Percentiles rank a stretch among this genome's conserved stretches.
Conservation (phyloP, 495 filamentous ascomycete genomes). For the Apiosordaria backusii region DNA sequence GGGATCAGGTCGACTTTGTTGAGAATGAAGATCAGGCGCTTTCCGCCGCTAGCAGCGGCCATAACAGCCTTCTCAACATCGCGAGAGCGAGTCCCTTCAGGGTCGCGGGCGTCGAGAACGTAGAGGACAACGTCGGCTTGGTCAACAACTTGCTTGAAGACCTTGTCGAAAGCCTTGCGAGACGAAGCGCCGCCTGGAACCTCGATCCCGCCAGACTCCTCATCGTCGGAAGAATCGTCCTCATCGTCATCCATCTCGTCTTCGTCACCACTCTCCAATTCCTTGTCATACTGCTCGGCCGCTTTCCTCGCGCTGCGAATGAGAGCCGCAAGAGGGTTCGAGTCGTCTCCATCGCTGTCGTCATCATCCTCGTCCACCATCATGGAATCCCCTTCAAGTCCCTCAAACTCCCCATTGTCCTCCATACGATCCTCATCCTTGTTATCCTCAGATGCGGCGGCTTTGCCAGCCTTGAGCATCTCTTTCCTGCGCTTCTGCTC, state of each 20-base stretch:
- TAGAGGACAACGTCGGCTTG: constrained; percentile 89
- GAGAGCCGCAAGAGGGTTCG: constrained; percentile 88
- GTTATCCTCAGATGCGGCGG: constrained; percentile 35
- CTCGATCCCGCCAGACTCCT: constrained; percentile 35
- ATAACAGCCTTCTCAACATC: constrained; percentile 87
- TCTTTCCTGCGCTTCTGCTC: constrained; percentile 67
- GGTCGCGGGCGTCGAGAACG: constrained; percentile 90
- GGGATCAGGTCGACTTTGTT: constrained; percentile 98
- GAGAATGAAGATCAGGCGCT: constrained; percentile 86
- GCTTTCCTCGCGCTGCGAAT: constrained; percentile 86
- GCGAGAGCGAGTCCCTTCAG: constrained; percentile 83
- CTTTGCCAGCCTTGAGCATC: constrained; percentile 62
- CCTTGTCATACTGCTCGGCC: constrained; percentile 72
- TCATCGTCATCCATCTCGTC: constrained; percentile 59
- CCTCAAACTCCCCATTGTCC: constrained; percentile 39
- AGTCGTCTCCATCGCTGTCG: constrained; percentile 49
- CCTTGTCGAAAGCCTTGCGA: constrained; percentile 84
- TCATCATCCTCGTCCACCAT: constrained; percentile 47
- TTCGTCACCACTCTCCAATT: constrained; percentile 55
- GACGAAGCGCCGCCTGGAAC: constrained; percentile 59
- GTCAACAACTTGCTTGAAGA: constrained; percentile 92
- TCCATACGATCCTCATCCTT: constrained; percentile 43
- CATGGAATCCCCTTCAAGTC: constrained; percentile 26
- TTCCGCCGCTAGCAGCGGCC: constrained; percentile 75
- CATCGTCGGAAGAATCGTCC: constrained; percentile 51